Conservation (phyloP, 2,329 filamentous ascomycete species). For the Pseudogymnoascus sp. region DNA sequence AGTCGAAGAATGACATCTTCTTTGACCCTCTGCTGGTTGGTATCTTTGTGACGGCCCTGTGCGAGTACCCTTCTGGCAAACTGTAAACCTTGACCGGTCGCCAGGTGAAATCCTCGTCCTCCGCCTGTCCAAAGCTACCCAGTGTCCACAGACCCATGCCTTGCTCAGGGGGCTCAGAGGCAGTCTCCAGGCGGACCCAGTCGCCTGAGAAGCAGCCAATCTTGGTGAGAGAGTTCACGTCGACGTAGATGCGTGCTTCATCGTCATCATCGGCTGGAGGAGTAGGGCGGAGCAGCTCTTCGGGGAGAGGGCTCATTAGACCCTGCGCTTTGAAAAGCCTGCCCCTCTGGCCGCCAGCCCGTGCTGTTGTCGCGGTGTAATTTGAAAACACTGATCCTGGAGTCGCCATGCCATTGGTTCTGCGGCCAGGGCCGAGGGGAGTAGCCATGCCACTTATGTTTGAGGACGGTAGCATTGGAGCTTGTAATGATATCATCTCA, state of each 20-base stretch:
- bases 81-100: conserved; percentile 84
- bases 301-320: conserved; percentile 61
- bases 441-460: conserved; percentile 73
- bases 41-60: conserved; percentile 53
- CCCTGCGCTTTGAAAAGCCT: conserved; percentile 81
- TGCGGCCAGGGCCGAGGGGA: conserved; percentile 66
- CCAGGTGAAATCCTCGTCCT: conserved; percentile 60
- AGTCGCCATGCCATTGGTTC: conserved; percentile 67
- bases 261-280: conserved; percentile 74
- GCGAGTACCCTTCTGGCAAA: conserved; percentile 67
- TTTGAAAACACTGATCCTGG: conserved; percentile 85
- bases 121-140: conserved; percentile 56
- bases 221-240: conserved; percentile 75
- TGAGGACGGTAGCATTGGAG: conserved; percentile 69
- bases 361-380: conserved; percentile 76
- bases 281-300: conserved; percentile 77
- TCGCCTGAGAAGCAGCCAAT: conserved; percentile 96
- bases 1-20: conserved; percentile 57
- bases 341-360: conserved; percentile 62
- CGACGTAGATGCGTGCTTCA: conserved; percentile 82
- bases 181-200: conserved; percentile 80
- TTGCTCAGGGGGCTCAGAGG: conserved; percentile 64
- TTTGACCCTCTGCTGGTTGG: conserved; percentile 45
- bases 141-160: conserved; percentile 57
- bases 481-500: conserved; percentile 83